Evolutionary conservation across 1,284 basidiomycete genomes (phyloP).

Genomic region (Tremellales sp.): DNA sequence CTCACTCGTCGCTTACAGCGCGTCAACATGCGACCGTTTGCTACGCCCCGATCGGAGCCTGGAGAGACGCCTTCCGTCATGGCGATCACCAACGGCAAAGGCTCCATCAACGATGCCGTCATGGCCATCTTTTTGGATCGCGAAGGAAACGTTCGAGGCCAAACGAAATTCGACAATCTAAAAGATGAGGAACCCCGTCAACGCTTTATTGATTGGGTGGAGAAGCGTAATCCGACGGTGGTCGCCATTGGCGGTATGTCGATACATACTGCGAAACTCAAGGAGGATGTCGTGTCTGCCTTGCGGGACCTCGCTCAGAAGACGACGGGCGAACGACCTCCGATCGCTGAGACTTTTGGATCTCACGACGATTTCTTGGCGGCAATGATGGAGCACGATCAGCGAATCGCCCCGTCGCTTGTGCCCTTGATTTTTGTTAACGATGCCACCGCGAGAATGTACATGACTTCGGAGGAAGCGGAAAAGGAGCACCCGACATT

Average conservation of each 20-base stretch:
- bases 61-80: slow-evolving; percentile 80
- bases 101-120: slow-evolving; percentile 88
- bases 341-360: slow-evolving; percentile 30
- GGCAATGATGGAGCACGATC: slow-evolving; percentile 31
- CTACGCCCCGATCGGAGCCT: slow-evolving; percentile 58
- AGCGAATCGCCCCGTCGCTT: slow-evolving; percentile 21
- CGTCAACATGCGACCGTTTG: slow-evolving; percentile 63
- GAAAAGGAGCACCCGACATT: slow-evolving; percentile 79
- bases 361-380: slow-evolving; percentile 36
- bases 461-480: slow-evolving; percentile 85
- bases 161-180: slow-evolving; percentile 83
- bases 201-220: slow-evolving; percentile 76
- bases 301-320: slow-evolving; percentile 42
- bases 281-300: slow-evolving; percentile 56
- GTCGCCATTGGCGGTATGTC: slow-evolving; percentile 86
- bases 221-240: slow-evolving; percentile 78
- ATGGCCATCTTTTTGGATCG: slow-evolving; percentile 81
- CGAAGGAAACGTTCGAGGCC: slow-evolving; percentile 80
- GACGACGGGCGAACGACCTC: slow-evolving; percentile 28
- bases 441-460: slow-evolving; percentile 91
- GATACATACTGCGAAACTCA: slow-evolving; percentile 59
- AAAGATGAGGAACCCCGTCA: slow-evolving; percentile 57
- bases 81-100: slow-evolving; percentile 90
- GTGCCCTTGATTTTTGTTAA: slow-evolving; percentile 78
- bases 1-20: slow-evolving; percentile 28